Percentiles rank a stretch among this genome's conserved stretches.
Conservation (phyloP, 129 eudicot species). For the Flaveria ramosissima region DNA sequence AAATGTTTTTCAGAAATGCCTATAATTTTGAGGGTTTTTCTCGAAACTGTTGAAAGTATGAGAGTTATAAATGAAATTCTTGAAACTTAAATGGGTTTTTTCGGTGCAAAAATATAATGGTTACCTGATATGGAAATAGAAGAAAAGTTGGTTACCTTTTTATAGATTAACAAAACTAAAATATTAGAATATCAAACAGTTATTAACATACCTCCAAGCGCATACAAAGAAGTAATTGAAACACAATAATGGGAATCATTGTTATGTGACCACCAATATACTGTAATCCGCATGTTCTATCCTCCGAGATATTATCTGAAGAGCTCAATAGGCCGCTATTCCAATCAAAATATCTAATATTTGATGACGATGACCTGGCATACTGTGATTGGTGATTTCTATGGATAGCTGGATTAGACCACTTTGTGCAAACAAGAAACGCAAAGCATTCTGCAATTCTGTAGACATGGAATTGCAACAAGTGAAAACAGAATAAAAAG, state of each 20-base stretch:
- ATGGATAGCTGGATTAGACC: constrained; percentile 86
- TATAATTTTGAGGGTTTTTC: not conserved
- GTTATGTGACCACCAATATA: constrained; percentile 88
- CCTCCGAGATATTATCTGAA: constrained; percentile 45
- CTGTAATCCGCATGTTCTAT: constrained; percentile 55
- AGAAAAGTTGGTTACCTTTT: not conserved
- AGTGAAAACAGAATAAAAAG: constrained; percentile 19
- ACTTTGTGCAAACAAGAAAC: constrained; percentile 84
- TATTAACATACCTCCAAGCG: constrained; percentile 65
- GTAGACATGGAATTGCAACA: constrained; percentile 27
- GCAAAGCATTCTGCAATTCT: constrained; percentile 96
- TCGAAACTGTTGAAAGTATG: not conserved
- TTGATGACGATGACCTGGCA: constrained; percentile 46
- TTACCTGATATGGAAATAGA: not conserved
- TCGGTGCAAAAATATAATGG: not conserved
- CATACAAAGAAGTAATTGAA: constrained; percentile 78
- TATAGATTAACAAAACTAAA: not conserved
- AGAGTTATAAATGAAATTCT: not conserved
- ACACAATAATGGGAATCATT: constrained; percentile 64
- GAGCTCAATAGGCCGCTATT: constrained; percentile 47
- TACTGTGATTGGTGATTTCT: constrained; percentile 45
- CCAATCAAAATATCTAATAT: constrained; percentile 51
- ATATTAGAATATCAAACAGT: not conserved
- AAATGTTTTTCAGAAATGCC: not conserved
- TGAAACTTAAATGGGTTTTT: not conserved